A percentile compares a stretch with the other conserved stretches of the same genome.
Evolutionary conservation across 1,139 yeast genomes (phyloP).

Genomic region (Nakaseomyces sp.): DNA sequence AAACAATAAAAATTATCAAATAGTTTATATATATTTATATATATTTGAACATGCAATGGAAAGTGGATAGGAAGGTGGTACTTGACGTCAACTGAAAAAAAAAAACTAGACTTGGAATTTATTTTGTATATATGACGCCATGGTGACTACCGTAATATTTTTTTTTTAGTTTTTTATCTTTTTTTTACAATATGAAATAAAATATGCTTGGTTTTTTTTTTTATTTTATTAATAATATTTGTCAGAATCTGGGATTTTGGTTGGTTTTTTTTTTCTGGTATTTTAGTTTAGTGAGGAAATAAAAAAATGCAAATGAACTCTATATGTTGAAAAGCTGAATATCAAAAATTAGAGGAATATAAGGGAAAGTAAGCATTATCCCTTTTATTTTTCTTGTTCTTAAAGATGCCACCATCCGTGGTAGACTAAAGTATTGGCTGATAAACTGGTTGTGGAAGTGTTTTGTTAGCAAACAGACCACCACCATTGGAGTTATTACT

Average conservation of each 20-base stretch:
- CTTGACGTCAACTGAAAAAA: no score
- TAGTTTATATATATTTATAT: no score
- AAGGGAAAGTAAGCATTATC: background rate
- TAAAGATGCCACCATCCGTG: no score
- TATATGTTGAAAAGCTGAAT: background rate
- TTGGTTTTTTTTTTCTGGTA: background rate
- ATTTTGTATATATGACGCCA: no score
- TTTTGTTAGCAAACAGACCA: constrained; percentile 14
- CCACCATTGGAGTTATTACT: background rate
- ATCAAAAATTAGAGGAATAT: constrained; percentile 2
- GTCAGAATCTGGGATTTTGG: background rate
- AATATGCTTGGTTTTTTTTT: background rate
- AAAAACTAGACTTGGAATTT: no score
- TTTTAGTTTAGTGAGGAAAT: background rate
- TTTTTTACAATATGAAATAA: no score
- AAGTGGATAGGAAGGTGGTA: no score
- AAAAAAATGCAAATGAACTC: background rate
- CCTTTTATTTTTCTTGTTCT: background rate
- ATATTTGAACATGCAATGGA: no score
- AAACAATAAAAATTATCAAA: no score
- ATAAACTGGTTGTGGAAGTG: constrained; percentile 27
- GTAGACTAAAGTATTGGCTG: constrained; percentile 21
- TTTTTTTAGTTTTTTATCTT: no score
- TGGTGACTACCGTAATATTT: no score
- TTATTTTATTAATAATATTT: background rate